These are phyloP conservation scores for Polytrichum commune DNA, from an alignment of 225 moss, liverwort and hornwort genomes.

Conservation along the genomic window DNA sequence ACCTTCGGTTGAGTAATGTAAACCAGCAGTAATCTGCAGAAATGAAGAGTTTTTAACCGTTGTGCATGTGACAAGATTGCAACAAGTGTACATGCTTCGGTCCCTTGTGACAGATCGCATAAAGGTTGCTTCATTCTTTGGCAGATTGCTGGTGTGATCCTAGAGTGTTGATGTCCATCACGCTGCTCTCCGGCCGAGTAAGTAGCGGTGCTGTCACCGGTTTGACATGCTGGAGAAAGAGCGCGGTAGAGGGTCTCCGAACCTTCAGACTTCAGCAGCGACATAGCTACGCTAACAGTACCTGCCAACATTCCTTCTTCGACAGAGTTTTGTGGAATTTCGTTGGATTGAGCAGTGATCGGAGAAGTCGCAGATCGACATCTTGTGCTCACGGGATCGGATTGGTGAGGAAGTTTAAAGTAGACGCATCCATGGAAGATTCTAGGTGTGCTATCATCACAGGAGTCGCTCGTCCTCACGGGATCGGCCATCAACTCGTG, in stretches of 20 bases:
- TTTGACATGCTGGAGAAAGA: constrained; percentile 1
- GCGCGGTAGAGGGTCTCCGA: background rate
- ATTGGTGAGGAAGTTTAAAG: background rate
- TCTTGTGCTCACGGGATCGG: background rate
- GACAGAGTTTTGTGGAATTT: background rate
- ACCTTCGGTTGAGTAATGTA: no score
- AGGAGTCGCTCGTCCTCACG: constrained; percentile 46
- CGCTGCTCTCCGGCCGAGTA: background rate
- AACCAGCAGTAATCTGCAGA: no score
- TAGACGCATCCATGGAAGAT: constrained; percentile 12
- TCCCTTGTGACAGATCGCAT: no score
- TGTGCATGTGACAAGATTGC: no score
- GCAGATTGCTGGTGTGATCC: background rate
- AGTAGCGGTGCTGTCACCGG: constrained; percentile 13
- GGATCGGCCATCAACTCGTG: constrained; percentile 55
- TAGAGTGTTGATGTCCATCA: constrained; percentile 3
- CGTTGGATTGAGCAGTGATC: background rate
- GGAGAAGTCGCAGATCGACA: constrained; percentile 7
- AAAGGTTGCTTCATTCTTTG: background rate
- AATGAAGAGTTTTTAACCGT: no score
- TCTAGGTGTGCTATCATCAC: constrained; percentile 52
- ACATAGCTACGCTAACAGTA: no score
- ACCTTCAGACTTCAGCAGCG: constrained; percentile 6
- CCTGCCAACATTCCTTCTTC: background rate
- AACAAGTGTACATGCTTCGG: no score